Evolutionary conservation across 306 rosid genomes (phyloP).

Genomic region (Pterocarpus santalinus): DNA sequence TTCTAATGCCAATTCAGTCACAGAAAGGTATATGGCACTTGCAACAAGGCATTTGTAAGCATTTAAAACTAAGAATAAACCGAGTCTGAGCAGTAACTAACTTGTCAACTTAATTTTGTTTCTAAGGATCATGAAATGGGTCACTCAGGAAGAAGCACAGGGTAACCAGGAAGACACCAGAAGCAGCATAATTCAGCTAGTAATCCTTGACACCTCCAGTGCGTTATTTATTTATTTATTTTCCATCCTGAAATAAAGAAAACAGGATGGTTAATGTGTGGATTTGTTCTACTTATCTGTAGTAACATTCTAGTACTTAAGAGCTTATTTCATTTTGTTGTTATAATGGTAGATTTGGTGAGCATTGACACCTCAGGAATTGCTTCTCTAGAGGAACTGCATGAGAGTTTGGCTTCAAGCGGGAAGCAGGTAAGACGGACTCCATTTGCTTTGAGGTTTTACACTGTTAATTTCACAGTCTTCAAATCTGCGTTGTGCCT

Average conservation of each 20-base stretch:
- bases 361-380: constrained; percentile 76
- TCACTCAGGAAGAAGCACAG: constrained; percentile 44
- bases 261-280: neutral
- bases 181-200: constrained; percentile 42
- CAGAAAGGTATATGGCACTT: constrained; percentile 57
- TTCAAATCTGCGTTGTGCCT: neutral
- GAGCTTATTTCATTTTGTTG: constrained; percentile 14
- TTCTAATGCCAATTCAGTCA: constrained; percentile 71
- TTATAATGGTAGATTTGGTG: constrained; percentile 57
- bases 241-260: neutral
- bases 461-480: neutral
- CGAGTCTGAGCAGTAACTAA: neutral
- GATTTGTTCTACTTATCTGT: neutral
- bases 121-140: constrained; percentile 58
- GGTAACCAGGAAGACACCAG: constrained; percentile 38
- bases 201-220: constrained; percentile 71
- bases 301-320: neutral
- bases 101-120: constrained; percentile 5
- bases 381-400: constrained; percentile 65
- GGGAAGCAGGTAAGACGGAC: constrained; percentile 58
- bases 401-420: constrained; percentile 53
- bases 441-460: neutral
- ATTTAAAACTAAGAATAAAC: neutral
- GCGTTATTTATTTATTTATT: constrained; percentile 26
- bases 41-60: neutral